Conservation (phyloP, 192 early-diverging fungal species). For the Linnemannia zychae region DNA sequence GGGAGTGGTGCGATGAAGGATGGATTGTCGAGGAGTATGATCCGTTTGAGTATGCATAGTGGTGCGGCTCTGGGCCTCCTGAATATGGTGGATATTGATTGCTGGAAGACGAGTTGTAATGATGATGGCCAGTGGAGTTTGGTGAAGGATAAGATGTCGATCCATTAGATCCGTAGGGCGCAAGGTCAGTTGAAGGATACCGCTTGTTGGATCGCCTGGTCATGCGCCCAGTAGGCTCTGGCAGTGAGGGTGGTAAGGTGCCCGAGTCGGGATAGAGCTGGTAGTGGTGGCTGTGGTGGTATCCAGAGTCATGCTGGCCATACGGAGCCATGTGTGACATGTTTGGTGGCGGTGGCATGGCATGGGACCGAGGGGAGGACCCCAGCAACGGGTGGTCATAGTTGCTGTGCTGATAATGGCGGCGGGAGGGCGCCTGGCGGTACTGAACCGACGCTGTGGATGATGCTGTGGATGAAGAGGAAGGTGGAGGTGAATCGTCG, state of each 20-base stretch:
- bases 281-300: slow-evolving; percentile 20
- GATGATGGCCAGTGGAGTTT: neutral
- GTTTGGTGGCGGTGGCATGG: slow-evolving; percentile 32
- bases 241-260: neutral
- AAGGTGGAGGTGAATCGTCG: slow-evolving; percentile 52
- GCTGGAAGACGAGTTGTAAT: neutral
- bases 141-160: slow-evolving; percentile 1
- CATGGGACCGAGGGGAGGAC: slow-evolving; percentile 33
- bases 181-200: slow-evolving; percentile 12
- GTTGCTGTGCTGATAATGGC: slow-evolving; percentile 22
- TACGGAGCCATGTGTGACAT: slow-evolving; percentile 5
- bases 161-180: slow-evolving; percentile 14
- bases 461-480: slow-evolving; percentile 28
- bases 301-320: neutral
- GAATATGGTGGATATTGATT: slow-evolving; percentile 2
- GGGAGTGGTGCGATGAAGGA: slow-evolving; percentile 20
- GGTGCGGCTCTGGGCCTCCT: neutral
- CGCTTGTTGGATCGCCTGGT: slow-evolving; percentile 29
- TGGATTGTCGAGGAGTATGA: slow-evolving; percentile 8
- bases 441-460: slow-evolving; percentile 6
- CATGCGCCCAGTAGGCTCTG: neutral
- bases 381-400: slow-evolving; percentile 8
- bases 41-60: slow-evolving; percentile 13
- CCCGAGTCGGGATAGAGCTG: neutral
- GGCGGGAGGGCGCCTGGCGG: slow-evolving; percentile 21